Base-by-base conservation (phyloP, 192 early-diverging fungal genomes). In the Gamsiella multidivaricata region DNA sequence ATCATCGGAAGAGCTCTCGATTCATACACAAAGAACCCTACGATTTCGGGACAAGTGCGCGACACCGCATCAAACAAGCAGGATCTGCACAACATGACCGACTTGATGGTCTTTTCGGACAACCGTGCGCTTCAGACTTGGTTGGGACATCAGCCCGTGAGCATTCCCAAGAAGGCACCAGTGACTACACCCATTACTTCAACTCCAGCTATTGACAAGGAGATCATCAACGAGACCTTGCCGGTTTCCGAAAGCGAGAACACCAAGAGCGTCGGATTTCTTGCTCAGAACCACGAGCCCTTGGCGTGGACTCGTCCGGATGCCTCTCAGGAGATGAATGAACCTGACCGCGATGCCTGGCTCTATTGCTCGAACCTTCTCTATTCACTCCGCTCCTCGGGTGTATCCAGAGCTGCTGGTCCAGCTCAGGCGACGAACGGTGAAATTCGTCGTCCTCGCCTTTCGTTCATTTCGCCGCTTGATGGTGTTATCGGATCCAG, bases 181-280 rank as follows among this genome's bases (percentile, higher is more conserved):
- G 20, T 15, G 31, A 28, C 17, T 31, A 34, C n/a, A 22, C 20
- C 54, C 41, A 3, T 12, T 9, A 29, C 26, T 23, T 61, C 45
- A n/a, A 42, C 23, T 8, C 20, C 56, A 49, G 45, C 17, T 31
- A 37, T 46, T 23, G 45, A 64, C 31, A 57, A 63, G 39, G 62
- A 73, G 37, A 23, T n/a, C 39, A 23, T 65, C 37, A 54, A 17
- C 15, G 34, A 54, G 14, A 10, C 39, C 20, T 12, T 29, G 7
- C 28, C 31, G 28, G 11, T 33, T 42, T 26, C 20, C n/a, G 20
- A 34, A 10, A 32, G 62, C 26, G 59, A 54, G 32, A 6, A 47
- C 26, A 75, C 57, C 37, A 78, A 78, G 66, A 78, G 74, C 33
- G 74, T 78, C 34, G 74, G 74, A 11, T 70, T 81, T 51, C 75